Percentiles rank a stretch among this genome's conserved stretches.
Evolutionary conservation across 2,329 filamentous ascomycete genomes (phyloP).

Genomic region (Capronia americana): DNA sequence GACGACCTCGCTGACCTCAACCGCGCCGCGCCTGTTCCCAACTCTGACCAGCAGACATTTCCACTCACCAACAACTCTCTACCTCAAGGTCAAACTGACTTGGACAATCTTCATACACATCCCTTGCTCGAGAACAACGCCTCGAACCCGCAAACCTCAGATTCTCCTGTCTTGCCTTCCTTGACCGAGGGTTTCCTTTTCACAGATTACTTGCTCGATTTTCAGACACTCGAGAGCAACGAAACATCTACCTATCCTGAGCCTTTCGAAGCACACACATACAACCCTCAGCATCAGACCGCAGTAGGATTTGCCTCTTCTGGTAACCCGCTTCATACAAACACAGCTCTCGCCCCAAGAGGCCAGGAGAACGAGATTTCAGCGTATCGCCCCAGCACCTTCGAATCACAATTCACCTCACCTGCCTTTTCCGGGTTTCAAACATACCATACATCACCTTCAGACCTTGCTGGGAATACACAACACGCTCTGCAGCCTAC

Average conservation of each 20-base stretch:
- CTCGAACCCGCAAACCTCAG: not conserved
- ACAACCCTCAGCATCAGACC: not conserved
- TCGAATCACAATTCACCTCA: not conserved
- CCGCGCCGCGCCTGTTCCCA: not conserved
- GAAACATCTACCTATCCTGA: not conserved
- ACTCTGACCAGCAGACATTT: not conserved
- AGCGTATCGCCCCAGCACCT: not conserved
- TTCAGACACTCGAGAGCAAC: not conserved
- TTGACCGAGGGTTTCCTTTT: not conserved
- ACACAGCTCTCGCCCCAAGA: not conserved
- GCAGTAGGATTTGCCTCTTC: not conserved
- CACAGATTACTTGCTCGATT: not conserved
- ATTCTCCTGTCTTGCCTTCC: not conserved
- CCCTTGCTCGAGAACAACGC: not conserved
- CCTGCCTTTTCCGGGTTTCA: not conserved
- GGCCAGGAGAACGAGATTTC: not conserved
- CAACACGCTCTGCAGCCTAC: not conserved
- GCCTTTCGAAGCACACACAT: not conserved
- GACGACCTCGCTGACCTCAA: not conserved
- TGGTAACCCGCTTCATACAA: not conserved
- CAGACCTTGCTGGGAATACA: not conserved
- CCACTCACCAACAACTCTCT: not conserved
- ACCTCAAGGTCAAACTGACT: not conserved
- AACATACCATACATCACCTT: not conserved
- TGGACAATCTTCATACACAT: not conserved